Percentiles rank a stretch among this genome's conserved stretches.
Evolutionary conservation across 2,329 filamentous ascomycete genomes (phyloP).

Genomic region (Aspergillus felis): DNA sequence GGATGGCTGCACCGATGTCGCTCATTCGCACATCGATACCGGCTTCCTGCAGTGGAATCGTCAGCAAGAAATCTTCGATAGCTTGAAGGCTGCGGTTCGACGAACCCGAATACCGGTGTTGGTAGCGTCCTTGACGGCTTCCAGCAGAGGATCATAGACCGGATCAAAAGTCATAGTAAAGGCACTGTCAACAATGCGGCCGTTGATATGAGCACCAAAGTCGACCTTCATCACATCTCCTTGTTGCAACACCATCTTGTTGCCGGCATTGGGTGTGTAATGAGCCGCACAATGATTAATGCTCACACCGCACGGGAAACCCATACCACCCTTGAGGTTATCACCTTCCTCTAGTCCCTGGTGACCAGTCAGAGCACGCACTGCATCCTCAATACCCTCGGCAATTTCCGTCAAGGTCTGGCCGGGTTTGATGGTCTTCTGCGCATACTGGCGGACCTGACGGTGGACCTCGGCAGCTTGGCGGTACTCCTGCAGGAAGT

Average conservation of each 20-base stretch:
- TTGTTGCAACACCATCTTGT: conserved; percentile 66
- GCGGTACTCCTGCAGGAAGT: conserved; percentile 76
- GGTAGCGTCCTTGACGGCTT: conserved; percentile 64
- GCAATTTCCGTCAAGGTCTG: conserved; percentile 77
- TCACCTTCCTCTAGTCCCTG: conserved; percentile 74
- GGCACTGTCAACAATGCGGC: conserved; percentile 66
- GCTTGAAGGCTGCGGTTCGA: not conserved
- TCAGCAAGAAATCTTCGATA: conserved; percentile 9
- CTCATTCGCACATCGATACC: conserved; percentile 88
- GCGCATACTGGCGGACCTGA: conserved; percentile 78
- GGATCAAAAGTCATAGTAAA: conserved; percentile 68
- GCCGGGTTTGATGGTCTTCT: conserved; percentile 75
- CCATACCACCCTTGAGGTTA: conserved; percentile 73
- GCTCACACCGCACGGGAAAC: conserved; percentile 79
- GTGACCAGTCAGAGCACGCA: conserved; percentile 72
- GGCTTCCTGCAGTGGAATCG: conserved; percentile 59
- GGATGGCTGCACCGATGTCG: conserved; percentile 78
- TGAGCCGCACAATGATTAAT: conserved; percentile 83
- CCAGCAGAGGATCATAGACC: conserved; percentile 63
- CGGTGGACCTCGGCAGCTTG: conserved; percentile 85
- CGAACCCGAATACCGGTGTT: conserved; percentile 67
- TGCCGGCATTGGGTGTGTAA: conserved; percentile 82
- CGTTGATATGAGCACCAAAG: conserved; percentile 68
- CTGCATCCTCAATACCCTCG: conserved; percentile 80
- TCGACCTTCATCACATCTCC: conserved; percentile 71